Evolutionary conservation across 352 stramenopile species (phyloP).

Genomic region (Pythium utonaiense): DNA sequence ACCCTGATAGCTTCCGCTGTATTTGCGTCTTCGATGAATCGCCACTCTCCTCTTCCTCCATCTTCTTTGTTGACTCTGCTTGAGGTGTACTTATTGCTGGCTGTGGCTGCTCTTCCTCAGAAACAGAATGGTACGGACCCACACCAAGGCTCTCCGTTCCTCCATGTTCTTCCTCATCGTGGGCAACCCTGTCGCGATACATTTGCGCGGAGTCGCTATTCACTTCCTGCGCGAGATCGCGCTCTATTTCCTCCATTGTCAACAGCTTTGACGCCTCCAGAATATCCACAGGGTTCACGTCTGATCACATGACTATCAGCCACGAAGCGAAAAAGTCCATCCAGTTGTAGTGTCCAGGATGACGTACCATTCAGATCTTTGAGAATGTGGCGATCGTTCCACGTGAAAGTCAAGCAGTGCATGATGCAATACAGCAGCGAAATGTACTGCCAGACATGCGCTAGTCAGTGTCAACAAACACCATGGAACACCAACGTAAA

Average conservation of each 20-base stretch:
- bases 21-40: background rate
- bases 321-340: background rate
- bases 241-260: constrained; percentile 41
- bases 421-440: constrained; percentile 76
- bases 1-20: background rate
- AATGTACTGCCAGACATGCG: constrained; percentile 50
- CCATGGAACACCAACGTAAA: no score
- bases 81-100: background rate
- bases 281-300: constrained; percentile 54
- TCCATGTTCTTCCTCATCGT: background rate
- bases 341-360: background rate
- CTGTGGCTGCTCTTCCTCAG: background rate
- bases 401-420: constrained; percentile 55
- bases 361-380: constrained; percentile 45
- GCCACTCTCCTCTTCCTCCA: background rate
- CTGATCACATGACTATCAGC: constrained; percentile 17
- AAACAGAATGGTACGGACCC: background rate
- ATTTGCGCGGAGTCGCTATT: constrained; percentile 34
- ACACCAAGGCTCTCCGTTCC: background rate
- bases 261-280: constrained; percentile 47
- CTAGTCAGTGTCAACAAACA: background rate
- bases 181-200: constrained; percentile 36
- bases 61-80: background rate
- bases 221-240: constrained; percentile 44
- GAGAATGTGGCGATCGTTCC: constrained; percentile 41